These are phyloP conservation scores for Saccharomycopsis hybrid DNA, from an alignment of 1,139 yeast species.

Conservation along the genomic window DNA sequence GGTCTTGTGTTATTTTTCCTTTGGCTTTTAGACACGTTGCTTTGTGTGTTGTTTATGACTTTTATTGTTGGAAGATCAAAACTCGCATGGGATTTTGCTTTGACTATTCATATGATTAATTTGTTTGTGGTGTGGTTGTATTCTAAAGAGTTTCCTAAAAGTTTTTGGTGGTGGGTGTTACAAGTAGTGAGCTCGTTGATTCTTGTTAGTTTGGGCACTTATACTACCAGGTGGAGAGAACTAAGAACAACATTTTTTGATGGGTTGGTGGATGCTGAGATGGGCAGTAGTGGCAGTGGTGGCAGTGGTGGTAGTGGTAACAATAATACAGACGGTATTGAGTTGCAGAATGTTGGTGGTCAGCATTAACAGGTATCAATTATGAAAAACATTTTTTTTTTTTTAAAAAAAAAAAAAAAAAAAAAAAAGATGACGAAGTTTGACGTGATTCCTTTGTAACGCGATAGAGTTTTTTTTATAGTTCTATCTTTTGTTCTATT, in stretches of 20 bases:
- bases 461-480: no score
- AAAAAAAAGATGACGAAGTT: no score
- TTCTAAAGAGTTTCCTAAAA: slow-evolving; percentile 60
- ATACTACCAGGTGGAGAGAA: slow-evolving; percentile 85
- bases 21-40: slow-evolving; percentile 75
- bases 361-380: no score
- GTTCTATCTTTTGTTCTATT: no score
- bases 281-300: no score
- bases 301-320: slow-evolving; percentile 8
- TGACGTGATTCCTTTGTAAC: no score
- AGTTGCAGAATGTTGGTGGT: slow-evolving; percentile 6
- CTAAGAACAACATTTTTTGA: slow-evolving; percentile 84
- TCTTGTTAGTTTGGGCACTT: slow-evolving; percentile 75
- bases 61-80: slow-evolving; percentile 87
- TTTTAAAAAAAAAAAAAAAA: no score
- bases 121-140: slow-evolving; percentile 62
- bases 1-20: slow-evolving; percentile 67
- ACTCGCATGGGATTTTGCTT: slow-evolving; percentile 91
- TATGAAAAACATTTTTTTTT: no score
- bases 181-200: slow-evolving; percentile 63
- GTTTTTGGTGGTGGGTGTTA: slow-evolving; percentile 77
- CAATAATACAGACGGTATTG: slow-evolving; percentile 1
- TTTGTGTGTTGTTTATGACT: slow-evolving; percentile 77
- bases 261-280: slow-evolving; percentile 51
- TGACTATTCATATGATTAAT: slow-evolving; percentile 81